phyloP scores from a whole-genome alignment of 2,329 filamentous ascomycete genomes.

The Talaromyces amestolkiae region DNA sequence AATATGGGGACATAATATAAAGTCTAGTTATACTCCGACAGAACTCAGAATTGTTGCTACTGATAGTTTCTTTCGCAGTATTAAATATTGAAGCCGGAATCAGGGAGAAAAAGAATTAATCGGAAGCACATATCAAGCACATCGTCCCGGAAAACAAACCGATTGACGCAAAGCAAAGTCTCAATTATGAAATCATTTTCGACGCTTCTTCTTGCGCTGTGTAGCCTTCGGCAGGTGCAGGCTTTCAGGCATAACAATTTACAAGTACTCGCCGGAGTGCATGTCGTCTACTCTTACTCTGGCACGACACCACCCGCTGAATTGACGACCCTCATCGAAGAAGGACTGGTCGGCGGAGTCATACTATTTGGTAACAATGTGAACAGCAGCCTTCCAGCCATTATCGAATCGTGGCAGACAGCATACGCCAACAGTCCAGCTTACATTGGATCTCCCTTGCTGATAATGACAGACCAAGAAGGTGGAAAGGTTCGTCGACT shows the following conservation, averaged over 20 bases:
- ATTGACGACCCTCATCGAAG: conserved; percentile 27
- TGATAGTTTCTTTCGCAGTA: background rate
- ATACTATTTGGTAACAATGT: conserved; percentile 34
- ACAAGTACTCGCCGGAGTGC: conserved; percentile 25
- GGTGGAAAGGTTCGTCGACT: conserved; percentile 31
- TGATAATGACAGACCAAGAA: conserved; percentile 36
- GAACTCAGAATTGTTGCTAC: background rate
- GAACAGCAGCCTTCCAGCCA: conserved; percentile 24
- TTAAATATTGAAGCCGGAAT: background rate
- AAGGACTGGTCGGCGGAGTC: conserved; percentile 33
- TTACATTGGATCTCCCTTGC: conserved; percentile 27
- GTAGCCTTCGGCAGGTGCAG: background rate
- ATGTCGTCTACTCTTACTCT: conserved; percentile 35
- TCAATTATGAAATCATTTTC: background rate
- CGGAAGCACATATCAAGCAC: background rate
- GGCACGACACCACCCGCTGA: conserved; percentile 27
- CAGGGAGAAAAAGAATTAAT: background rate
- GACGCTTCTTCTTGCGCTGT: conserved; percentile 4
- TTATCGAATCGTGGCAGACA: conserved; percentile 26
- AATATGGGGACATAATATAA: background rate
- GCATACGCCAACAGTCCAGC: conserved; percentile 24
- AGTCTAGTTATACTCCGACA: background rate
- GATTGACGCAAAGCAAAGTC: background rate
- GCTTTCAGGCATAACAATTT: conserved; percentile 12
- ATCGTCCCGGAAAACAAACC: background rate